These are phyloP conservation scores for Collybia sordida DNA, from an alignment of 768 basidiomycete genomes.

Conservation along the genomic window DNA sequence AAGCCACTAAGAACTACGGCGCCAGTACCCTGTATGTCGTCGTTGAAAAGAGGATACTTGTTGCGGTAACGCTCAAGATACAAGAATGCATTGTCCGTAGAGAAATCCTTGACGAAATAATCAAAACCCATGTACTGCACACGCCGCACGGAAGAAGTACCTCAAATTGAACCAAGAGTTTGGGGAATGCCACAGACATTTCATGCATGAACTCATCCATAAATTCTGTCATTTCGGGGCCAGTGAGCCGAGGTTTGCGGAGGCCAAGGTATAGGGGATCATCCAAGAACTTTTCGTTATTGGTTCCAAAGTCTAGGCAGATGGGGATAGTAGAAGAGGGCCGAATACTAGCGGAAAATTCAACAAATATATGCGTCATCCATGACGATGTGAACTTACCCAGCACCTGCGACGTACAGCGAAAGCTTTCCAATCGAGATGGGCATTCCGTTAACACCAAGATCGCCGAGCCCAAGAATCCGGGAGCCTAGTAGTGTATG, in stretches of 20 bases:
- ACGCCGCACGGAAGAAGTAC: conserved; percentile 28
- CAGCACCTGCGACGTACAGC: conserved; percentile 87
- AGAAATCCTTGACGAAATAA: conserved; percentile 65
- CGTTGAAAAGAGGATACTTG: conserved; percentile 82
- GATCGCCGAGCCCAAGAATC: conserved; percentile 85
- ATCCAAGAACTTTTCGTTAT: conserved; percentile 74
- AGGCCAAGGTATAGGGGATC: conserved; percentile 92
- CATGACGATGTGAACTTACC: conserved; percentile 43
- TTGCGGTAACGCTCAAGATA: conserved; percentile 78
- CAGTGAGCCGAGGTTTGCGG: conserved; percentile 64
- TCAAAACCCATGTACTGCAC: background rate
- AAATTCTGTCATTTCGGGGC: conserved; percentile 70
- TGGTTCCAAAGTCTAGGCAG: conserved; percentile 86
- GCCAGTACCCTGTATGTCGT: conserved; percentile 90
- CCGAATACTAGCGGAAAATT: conserved; percentile 51
- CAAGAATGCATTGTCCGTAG: conserved; percentile 87
- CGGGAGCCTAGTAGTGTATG: conserved; percentile 59
- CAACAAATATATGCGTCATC: background rate
- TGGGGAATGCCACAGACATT: conserved; percentile 73
- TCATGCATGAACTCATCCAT: conserved; percentile 94
- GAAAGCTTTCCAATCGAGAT: conserved; percentile 93
- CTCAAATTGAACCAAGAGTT: conserved; percentile 85
- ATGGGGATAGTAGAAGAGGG: conserved; percentile 81
- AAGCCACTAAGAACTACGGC: conserved; percentile 91
- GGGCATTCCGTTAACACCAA: conserved; percentile 83